Percentiles rank a stretch among this genome's conserved stretches.
Evolutionary conservation across 2,329 filamentous ascomycete species (phyloP).

Genomic region (Trichoderma atroviride): DNA sequence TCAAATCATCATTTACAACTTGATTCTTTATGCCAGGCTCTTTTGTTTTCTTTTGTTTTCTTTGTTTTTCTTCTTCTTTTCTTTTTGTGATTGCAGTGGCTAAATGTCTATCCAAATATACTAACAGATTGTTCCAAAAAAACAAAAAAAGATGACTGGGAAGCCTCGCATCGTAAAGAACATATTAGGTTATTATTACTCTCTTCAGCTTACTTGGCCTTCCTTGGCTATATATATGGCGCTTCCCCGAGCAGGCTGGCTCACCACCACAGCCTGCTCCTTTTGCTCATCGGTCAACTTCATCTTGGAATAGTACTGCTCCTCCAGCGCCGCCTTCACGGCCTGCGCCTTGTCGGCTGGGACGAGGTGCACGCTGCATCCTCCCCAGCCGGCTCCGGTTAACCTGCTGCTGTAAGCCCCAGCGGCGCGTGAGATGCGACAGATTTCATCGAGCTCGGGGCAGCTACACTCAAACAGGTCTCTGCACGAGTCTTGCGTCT

Average conservation of each 20-base stretch:
- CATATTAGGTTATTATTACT: neutral
- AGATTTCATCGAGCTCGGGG: constrained; percentile 88
- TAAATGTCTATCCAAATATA: neutral
- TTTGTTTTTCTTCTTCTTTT: neutral
- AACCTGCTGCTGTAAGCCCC: constrained; percentile 84
- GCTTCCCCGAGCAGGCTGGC: constrained; percentile 78
- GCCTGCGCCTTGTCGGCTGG: constrained; percentile 77
- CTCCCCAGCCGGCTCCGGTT: constrained; percentile 95
- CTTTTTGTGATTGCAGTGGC: neutral
- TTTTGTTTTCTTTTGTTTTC: neutral
- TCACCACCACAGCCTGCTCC: constrained; percentile 81
- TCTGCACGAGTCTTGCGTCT: constrained; percentile 84
- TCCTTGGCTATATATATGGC: constrained; percentile 52
- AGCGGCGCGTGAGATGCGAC: constrained; percentile 72
- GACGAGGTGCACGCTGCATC: constrained; percentile 92
- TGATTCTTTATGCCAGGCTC: neutral
- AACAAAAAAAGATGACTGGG: neutral
- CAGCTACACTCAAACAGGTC: constrained; percentile 91
- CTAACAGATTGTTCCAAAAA: neutral
- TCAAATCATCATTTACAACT: neutral
- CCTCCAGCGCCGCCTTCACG: constrained; percentile 76
- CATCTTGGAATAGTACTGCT: constrained; percentile 78
- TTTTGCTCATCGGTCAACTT: constrained; percentile 69
- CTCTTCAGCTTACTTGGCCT: constrained; percentile 29
- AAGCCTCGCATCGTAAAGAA: neutral